Evolutionary conservation across 73 alveolate genomes (phyloP).

Genomic region (Breviolum minutum): DNA sequence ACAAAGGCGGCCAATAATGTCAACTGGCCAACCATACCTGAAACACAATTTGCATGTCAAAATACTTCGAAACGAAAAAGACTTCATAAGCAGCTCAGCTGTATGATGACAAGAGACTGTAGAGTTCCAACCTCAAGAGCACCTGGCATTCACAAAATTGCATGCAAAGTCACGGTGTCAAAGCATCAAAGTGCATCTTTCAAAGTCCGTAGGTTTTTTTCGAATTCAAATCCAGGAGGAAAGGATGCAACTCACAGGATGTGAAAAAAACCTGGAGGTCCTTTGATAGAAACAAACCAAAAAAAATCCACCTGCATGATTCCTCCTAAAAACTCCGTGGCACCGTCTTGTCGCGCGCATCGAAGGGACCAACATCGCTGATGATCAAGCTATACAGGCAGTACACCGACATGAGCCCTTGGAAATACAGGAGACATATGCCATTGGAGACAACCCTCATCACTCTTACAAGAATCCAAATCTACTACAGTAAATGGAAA

Average conservation of each 20-base stretch:
- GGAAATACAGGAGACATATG: not conserved
- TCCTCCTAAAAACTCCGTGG: not conserved
- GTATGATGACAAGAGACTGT: not conserved
- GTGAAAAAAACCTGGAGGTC: too few relatives aligned
- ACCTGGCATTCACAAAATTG: not conserved
- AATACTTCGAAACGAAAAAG: not conserved
- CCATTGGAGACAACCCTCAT: too few relatives aligned
- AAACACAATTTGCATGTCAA: not conserved
- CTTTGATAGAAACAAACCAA: too few relatives aligned
- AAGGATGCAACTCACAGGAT: not conserved
- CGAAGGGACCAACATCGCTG: conserved; percentile 18
- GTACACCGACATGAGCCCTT: conserved; percentile 22
- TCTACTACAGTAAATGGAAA: too few relatives aligned
- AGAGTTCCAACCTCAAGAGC: conserved; percentile 37
- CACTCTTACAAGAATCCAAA: too few relatives aligned
- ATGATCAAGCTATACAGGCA: not conserved
- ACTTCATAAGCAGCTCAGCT: not conserved
- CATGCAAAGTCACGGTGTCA: too few relatives aligned
- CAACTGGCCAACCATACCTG: conserved; percentile 22
- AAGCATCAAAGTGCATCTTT: too few relatives aligned
- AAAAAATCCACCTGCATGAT: not conserved
- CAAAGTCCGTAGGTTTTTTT: too few relatives aligned
- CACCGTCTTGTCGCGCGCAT: conserved; percentile 40
- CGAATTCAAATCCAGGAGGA: not conserved
- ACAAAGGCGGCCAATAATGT: not conserved